Evolutionary conservation across 441 rosid species (phyloP), one percentile per base, ranked within the genome.

Genomic region (Omphalea diandra): DNA sequence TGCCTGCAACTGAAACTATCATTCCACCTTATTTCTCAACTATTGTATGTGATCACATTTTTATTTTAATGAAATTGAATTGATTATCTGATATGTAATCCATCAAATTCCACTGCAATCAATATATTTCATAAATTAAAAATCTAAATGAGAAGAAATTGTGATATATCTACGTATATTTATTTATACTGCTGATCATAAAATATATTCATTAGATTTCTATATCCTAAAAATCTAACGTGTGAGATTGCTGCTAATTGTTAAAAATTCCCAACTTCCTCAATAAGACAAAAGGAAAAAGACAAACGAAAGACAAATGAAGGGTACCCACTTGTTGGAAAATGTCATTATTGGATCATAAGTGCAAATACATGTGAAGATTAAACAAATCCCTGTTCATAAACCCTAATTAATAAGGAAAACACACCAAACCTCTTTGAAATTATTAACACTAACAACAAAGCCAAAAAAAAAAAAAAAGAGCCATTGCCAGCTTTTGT

Each of bases 381-480:
- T 27, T 54, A 36, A 22, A 60, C 29, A 36, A 36, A 18, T 2
- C 14, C 36, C 4, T 2, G 20, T 3, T 3, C 38, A 3, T 9
- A 44, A 63, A 63, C 67, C 12, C 52, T 63, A 63, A 43, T 63
- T 22, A 40, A 61, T 63, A 3, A 57, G 26, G 2, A 12, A 15
- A 43, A 4, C 54, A 27, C 10, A 63, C 17, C 26, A 63, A 63
- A 29, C 24, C 14, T 44, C 17, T 31, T 29, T 38, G 31, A 43
- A 62, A 61, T 8, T n/a, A n/a, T n/a, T n/a, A n/a, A n/a, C n/a
- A 14, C 2, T 27, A 9, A 17, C 2, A 11, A 11, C 6, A 61
- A 3, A 15, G 10, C 24, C 26, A 53, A 9, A 3, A 2, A 22
- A 1, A 8, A 52, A 52, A 52, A 52, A 24, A 26, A 26, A 17